Evolutionary conservation across 768 basidiomycete genomes (phyloP).

Genomic region (Termitomyces heimii): DNA sequence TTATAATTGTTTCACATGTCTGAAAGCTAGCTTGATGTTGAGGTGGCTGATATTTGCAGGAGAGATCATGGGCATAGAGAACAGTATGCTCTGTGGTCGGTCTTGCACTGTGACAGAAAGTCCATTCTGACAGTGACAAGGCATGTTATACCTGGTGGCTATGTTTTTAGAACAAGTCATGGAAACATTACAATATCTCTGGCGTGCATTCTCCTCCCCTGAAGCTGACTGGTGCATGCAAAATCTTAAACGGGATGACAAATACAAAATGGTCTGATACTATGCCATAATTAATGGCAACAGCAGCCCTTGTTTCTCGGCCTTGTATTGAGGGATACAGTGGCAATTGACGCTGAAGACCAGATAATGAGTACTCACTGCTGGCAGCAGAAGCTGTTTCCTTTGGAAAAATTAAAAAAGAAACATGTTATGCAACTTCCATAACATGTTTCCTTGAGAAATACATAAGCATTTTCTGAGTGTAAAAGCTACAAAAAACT

Average conservation of each 20-base stretch:
- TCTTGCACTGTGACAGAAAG: not conserved
- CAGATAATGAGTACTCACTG: too few relatives aligned
- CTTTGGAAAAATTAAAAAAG: too few relatives aligned
- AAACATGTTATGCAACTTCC: too few relatives aligned
- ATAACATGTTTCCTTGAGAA: too few relatives aligned
- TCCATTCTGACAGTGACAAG: not conserved
- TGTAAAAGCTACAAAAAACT: too few relatives aligned
- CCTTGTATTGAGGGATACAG: not conserved
- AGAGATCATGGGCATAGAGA: not conserved
- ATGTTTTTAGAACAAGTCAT: not conserved
- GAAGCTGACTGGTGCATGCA: not conserved
- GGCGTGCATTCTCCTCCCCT: not conserved
- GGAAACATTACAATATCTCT: not conserved
- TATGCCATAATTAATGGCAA: not conserved
- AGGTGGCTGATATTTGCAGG: not conserved
- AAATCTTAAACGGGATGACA: not conserved
- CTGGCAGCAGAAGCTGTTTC: too few relatives aligned
- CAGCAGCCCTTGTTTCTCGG: not conserved
- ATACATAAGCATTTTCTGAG: too few relatives aligned
- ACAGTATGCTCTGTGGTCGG: not conserved
- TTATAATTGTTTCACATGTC: not conserved
- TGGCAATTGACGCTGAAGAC: too few relatives aligned
- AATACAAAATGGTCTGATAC: not conserved
- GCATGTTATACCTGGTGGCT: not conserved
- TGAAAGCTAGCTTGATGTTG: not conserved